Percentiles rank a stretch among this genome's conserved stretches.
These are phyloP conservation scores for Ophiostoma sp. DNA, from an alignment of 2,329 filamentous ascomycete species.

Conservation along the genomic window DNA sequence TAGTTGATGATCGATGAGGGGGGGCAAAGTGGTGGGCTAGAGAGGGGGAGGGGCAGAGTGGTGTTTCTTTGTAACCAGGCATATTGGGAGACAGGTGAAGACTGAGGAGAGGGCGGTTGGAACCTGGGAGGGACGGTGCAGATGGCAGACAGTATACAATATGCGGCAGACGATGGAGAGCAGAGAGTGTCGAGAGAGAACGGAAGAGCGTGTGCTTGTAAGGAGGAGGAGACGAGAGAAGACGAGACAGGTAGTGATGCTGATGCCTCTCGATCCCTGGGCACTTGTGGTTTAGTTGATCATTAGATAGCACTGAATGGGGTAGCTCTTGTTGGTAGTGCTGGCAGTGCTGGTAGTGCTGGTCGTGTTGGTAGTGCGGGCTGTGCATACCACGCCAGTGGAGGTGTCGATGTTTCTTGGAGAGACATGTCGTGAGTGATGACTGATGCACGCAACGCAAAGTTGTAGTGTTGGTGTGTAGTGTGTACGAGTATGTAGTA, in stretches of 20 bases:
- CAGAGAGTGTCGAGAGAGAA: background rate
- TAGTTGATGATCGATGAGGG: conserved; percentile 14
- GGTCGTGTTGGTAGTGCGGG: background rate
- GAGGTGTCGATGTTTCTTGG: background rate
- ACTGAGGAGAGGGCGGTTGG: background rate
- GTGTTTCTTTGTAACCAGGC: background rate
- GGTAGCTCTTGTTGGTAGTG: background rate
- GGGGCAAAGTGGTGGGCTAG: background rate
- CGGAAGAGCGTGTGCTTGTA: too few relatives aligned
- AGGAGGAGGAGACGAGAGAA: too few relatives aligned
- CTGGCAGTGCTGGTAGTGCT: too few relatives aligned
- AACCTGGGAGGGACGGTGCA: background rate
- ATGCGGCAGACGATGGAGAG: background rate
- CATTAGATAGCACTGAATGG: too few relatives aligned
- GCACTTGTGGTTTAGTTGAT: background rate
- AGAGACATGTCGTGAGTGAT: background rate
- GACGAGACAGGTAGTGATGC: too few relatives aligned
- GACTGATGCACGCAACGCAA: background rate
- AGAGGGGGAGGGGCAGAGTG: conserved; percentile 6
- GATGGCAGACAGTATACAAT: too few relatives aligned
- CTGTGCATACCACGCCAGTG: background rate
- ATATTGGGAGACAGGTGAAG: background rate
- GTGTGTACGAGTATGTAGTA: too few relatives aligned
- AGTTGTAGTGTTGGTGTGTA: background rate
- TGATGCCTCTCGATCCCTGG: too few relatives aligned